These are phyloP conservation scores for Tuber indicum DNA, from an alignment of 495 filamentous ascomycete genomes.

Conservation along the genomic window DNA sequence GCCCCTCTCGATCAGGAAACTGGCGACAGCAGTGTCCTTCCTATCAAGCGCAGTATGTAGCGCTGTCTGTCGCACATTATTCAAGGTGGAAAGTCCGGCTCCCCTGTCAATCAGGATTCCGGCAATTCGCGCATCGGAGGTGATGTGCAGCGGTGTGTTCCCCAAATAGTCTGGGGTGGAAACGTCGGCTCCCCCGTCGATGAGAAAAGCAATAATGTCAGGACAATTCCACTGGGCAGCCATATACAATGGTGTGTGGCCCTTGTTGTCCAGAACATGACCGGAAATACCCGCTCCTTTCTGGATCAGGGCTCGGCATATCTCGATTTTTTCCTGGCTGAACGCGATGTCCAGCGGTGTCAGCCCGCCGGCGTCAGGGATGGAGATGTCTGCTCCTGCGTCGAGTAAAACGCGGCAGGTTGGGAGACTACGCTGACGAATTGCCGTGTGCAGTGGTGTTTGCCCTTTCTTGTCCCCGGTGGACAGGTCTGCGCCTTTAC, in stretches of 20 bases:
- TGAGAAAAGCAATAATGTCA: background rate
- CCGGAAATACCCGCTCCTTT: conserved; percentile 1
- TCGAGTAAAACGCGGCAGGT: conserved; percentile 1
- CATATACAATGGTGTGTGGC: background rate
- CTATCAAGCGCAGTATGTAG: conserved; percentile 9
- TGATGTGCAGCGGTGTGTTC: conserved; percentile 3
- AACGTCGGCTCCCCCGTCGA: background rate
- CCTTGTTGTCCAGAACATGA: background rate
- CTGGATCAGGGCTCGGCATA: background rate
- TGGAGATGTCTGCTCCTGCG: conserved; percentile 7
- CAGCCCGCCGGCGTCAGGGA: background rate
- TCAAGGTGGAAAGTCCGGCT: background rate
- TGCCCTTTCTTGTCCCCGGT: background rate
- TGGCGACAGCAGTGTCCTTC: background rate
- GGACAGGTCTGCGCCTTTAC: conserved; percentile 4
- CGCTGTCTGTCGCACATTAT: conserved; percentile 9
- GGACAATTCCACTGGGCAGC: background rate
- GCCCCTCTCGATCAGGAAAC: background rate
- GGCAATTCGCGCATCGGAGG: background rate
- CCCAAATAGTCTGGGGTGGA: background rate
- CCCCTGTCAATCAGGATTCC: background rate
- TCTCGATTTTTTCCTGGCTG: conserved; percentile 2
- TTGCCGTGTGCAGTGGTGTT: conserved; percentile 13
- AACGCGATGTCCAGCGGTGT: conserved; percentile 10
- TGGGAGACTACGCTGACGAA: background rate